Conservation (phyloP, 192 early-diverging fungal genomes). For the Diversispora eburnea region DNA sequence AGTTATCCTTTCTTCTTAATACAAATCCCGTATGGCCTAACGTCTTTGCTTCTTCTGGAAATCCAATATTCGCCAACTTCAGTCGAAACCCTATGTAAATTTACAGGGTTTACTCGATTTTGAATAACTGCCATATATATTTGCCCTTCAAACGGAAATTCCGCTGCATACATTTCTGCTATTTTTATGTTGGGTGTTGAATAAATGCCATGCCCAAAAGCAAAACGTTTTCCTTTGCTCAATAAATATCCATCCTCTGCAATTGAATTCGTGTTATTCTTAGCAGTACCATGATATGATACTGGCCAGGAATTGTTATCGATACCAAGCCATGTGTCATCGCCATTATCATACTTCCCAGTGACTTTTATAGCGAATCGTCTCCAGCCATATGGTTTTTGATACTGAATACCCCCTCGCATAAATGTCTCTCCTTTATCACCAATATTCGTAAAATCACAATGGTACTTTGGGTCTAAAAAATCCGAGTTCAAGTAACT, state of each 20-base stretch:
- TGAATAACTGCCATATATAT: not conserved
- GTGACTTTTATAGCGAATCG: conserved; percentile 14
- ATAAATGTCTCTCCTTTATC: not conserved
- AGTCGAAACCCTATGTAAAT: not conserved
- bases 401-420: not conserved
- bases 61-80: conserved; percentile 19
- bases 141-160: not conserved
- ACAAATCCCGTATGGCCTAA: conserved; percentile 26
- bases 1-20: conserved; percentile 8
- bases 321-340: conserved; percentile 16
- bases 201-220: conserved; percentile 13
- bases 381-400: conserved; percentile 12
- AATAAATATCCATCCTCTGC: conserved; percentile 3
- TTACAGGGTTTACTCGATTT: conserved; percentile 20
- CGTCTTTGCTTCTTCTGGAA: not conserved
- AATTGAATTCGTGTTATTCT: conserved; percentile 8
- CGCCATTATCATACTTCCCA: conserved; percentile 4
- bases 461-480: not conserved
- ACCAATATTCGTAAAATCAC: conserved; percentile 14
- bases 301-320: not conserved
- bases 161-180: not conserved
- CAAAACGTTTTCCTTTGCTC: conserved; percentile 15
- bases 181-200: conserved; percentile 12
- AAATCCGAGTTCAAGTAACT: not conserved
- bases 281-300: conserved; percentile 16